Evolutionary conservation across 208 protist species (phyloP), one percentile per base, ranked within the genome.

Genomic region (Acanthamoeba culbertsoni): DNA sequence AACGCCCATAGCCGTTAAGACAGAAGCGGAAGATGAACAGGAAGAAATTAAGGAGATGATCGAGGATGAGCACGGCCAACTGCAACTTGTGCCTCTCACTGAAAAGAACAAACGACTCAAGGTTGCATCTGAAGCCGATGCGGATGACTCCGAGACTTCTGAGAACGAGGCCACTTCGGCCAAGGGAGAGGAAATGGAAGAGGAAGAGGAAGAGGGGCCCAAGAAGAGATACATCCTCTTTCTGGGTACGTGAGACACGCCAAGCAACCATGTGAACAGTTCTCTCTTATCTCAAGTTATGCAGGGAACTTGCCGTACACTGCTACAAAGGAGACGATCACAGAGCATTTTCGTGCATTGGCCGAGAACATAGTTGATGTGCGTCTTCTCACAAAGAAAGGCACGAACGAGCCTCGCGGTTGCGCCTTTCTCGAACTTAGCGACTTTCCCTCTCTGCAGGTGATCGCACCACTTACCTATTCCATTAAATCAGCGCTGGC

Each of bases 191-290:
- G 37, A 51, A 14, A 51, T 51, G 68, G 68, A 79, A 23, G 40
- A 79, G 68, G 68, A 43, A 7, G 68, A 79, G 6, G 42, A 75
- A 42, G 37, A 51, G 12, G 68, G 8, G 18, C 16, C 40, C 40
- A 51, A 79, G 82, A 42, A 65, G 82, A 18, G 43, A 46, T 90
- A 90, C 82, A 90, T 90, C 43, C 53, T 90, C 18, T 90, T 90
- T 53, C 51, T 90, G 28, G 82, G 82, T 90, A 45, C 20, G 40
- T n/a, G n/a, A n/a, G n/a, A n/a, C n/a, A n/a, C n/a, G n/a, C n/a
- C n/a, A n/a, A n/a, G n/a, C n/a, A n/a, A n/a, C n/a, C n/a, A n/a
- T n/a, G n/a, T n/a, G n/a, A n/a, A n/a, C n/a, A n/a, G n/a, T n/a
- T n/a, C n/a, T n/a, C n/a, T n/a, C n/a, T n/a, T n/a, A n/a, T n/a